These are phyloP conservation scores for Xerocomellus amylosporus DNA, from an alignment of 768 basidiomycete species.

Conservation along the genomic window DNA sequence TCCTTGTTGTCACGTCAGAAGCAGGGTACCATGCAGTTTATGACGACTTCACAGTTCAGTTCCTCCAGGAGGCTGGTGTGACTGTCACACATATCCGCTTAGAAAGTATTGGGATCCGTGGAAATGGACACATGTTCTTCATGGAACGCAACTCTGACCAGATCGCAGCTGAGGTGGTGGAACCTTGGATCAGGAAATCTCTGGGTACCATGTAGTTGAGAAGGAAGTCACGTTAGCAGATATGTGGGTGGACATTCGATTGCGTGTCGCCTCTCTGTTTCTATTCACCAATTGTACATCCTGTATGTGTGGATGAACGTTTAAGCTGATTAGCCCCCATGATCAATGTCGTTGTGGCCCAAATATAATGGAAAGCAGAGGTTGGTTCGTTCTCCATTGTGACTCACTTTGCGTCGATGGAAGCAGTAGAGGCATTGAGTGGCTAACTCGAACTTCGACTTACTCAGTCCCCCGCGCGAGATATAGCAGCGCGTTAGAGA, in stretches of 20 bases:
- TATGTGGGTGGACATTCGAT: neutral
- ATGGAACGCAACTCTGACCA: conserved; percentile 49
- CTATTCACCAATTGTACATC: neutral
- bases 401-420: neutral
- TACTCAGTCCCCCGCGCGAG: neutral
- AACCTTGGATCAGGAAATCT: conserved; percentile 37
- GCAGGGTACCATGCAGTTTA: conserved; percentile 50
- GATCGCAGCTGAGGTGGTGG: conserved; percentile 41
- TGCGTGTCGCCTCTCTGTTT: neutral
- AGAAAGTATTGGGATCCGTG: conserved; percentile 43
- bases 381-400: neutral
- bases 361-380: neutral
- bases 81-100: conserved; percentile 41
- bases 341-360: neutral
- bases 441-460: neutral
- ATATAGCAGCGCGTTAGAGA: neutral
- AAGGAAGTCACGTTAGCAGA: neutral
- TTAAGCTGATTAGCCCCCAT: neutral
- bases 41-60: conserved; percentile 44
- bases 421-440: no score
- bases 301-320: neutral
- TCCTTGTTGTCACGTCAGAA: conserved; percentile 49
- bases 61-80: conserved; percentile 45
- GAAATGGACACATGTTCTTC: conserved; percentile 58
- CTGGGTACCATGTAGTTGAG: conserved; percentile 6